A percentile compares a stretch with the other conserved stretches of the same genome.
phyloP scores from a whole-genome alignment of 305 asterid genomes.

The Fraxinus baroniana region DNA sequence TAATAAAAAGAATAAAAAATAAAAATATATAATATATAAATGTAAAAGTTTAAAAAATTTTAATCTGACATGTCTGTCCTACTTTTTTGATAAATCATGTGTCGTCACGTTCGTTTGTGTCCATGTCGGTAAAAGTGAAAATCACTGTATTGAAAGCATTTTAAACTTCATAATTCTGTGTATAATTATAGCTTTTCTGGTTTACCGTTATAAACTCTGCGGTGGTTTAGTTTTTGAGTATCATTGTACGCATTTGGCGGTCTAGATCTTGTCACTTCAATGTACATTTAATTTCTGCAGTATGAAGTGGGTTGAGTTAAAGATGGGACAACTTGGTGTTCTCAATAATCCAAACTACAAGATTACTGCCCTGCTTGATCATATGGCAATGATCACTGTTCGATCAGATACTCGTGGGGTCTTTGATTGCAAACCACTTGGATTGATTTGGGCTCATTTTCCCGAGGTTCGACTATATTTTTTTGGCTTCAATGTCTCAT shows the following conservation, averaged over 20 bases:
- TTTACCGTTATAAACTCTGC: not conserved
- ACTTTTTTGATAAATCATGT: not conserved
- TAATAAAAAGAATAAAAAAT: not conserved
- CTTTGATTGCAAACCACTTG: conserved; percentile 93
- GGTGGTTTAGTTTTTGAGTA: not conserved
- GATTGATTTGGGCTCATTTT: conserved; percentile 87
- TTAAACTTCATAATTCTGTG: not conserved
- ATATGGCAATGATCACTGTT: conserved; percentile 88
- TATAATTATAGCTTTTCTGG: not conserved
- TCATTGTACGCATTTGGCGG: not conserved
- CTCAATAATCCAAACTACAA: conserved; percentile 72
- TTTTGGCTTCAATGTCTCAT: conserved; percentile 7
- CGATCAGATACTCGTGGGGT: conserved; percentile 79
- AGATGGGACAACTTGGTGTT: conserved; percentile 97
- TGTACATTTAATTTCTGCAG: conserved; percentile 40
- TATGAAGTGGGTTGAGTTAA: conserved; percentile 95
- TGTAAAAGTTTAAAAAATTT: not conserved
- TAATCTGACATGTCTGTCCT: not conserved
- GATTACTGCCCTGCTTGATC: conserved; percentile 90
- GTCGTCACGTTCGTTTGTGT: not conserved
- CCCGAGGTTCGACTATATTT: conserved; percentile 57
- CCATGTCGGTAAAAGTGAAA: not conserved
- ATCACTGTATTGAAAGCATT: not conserved
- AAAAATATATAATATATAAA: not conserved
- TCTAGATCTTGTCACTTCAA: conserved; percentile 5